Evolutionary conservation across 352 stramenopile genomes (phyloP).

Genomic region (Blastocystis sp.): DNA sequence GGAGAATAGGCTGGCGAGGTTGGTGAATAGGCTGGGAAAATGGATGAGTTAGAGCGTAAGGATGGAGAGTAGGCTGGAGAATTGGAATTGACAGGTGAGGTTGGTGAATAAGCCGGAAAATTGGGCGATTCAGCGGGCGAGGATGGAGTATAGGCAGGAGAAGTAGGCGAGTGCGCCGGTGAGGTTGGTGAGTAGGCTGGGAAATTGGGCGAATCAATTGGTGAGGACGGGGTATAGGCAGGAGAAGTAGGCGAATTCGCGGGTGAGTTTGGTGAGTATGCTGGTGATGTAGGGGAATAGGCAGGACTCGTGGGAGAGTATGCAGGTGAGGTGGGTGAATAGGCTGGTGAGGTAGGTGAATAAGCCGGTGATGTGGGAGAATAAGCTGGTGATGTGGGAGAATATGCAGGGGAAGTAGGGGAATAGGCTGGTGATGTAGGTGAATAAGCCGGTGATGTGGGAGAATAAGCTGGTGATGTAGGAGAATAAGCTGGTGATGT

Average conservation of each 20-base stretch:
- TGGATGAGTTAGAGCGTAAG: conserved; percentile 72
- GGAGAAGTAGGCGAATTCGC: conserved; percentile 35
- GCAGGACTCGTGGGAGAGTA: conserved; percentile 74
- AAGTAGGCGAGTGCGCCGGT: conserved; percentile 72
- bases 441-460: conserved; percentile 73
- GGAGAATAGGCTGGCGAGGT: conserved; percentile 68
- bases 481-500: conserved; percentile 75
- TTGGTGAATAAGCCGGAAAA: conserved; percentile 65
- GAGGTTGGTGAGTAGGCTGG: conserved; percentile 68
- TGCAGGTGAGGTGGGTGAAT: conserved; percentile 70
- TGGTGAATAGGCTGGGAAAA: conserved; percentile 14
- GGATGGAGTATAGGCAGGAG: conserved; percentile 3
- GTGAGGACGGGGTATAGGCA: conserved; percentile 71
- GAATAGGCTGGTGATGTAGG: conserved; percentile 70
- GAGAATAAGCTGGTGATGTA: conserved; percentile 72
- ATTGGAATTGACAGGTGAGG: conserved; percentile 70
- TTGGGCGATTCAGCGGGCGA: conserved; percentile 10
- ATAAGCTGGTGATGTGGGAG: conserved; percentile 66
- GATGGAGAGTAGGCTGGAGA: conserved; percentile 67
- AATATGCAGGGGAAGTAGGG: conserved; percentile 64
- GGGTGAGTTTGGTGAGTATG: conserved; percentile 69
- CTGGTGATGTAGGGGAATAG: conserved; percentile 67
- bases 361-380: conserved; percentile 6
- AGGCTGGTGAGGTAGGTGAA: not conserved
- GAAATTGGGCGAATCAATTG: conserved; percentile 71